Evolutionary conservation across 495 filamentous ascomycete species (phyloP), one percentile per base, ranked within the genome.

Genomic region (Penicillium simplicissimum): DNA sequence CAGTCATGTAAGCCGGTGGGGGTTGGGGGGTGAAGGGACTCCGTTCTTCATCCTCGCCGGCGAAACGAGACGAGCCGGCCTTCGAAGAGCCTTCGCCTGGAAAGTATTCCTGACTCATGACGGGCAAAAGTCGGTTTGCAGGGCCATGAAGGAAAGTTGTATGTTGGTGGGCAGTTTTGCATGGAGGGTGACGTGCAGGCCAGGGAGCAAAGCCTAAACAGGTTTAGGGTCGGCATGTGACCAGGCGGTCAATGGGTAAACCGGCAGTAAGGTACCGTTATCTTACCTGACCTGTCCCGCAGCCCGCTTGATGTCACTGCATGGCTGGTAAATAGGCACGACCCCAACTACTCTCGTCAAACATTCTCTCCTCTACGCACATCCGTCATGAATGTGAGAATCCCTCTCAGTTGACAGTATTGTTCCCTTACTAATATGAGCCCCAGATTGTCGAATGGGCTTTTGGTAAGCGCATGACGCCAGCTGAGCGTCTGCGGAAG

Each of bases 401-500:
- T 19, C 9, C 56, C 15, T 42, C 49, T 15, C 13, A 52, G 11
- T 52, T 1, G 15, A 8, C 31, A 48, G 10, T 10, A 8, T 10
- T 19, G 5, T 14, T 47, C 14, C 14, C 15, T 37, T 28, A 53
- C 59, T 71, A 13, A 69, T 43, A 28, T 33, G 57, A 49, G 19
- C 55, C 34, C 13, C 64, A 97, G 92, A 88, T 97, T 79, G 81
- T 98, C 56, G 94, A 97, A 86, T 97, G 94, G 94, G 95, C 95
- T 34, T 97, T 98, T 74, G 94, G 94, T 63, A 96, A 96, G 84
- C 93, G 94, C 74, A 96, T 98, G 86, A 98, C 94, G 73, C 94
- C 95, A 8, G 91, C 91, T 14, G 93, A 98, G 82, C 90, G 95
- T 68, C 84, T 98, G 71, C 89, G 95, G 76, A 98, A 97, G 75